A percentile compares a stretch with the other conserved stretches of the same genome.
These are phyloP conservation scores for Aspergillus indologenus DNA, from an alignment of 495 filamentous ascomycete species.

Conservation along the genomic window DNA sequence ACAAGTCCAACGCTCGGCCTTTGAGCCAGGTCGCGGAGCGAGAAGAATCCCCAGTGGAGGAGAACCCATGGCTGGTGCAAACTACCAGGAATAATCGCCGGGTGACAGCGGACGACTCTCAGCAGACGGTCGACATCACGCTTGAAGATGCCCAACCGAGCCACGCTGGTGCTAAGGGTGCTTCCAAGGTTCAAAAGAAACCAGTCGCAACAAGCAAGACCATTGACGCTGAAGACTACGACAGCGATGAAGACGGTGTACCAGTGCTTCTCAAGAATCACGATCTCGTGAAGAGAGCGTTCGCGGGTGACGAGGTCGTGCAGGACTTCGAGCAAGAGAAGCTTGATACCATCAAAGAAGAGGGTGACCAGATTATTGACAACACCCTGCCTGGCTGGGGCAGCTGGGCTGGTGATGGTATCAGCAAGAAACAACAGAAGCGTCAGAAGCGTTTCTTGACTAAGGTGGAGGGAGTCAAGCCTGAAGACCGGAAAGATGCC, in stretches of 20 bases:
- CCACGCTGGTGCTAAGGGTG: conserved; percentile 15
- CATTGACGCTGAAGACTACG: conserved; percentile 30
- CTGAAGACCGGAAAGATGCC: conserved; percentile 74
- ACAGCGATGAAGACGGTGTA: conserved; percentile 53
- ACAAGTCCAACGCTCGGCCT: conserved; percentile 21
- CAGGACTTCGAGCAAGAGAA: conserved; percentile 82
- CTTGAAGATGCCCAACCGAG: conserved; percentile 30
- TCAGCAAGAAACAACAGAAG: conserved; percentile 63
- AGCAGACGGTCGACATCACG: conserved; percentile 41
- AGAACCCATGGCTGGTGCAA: conserved; percentile 52
- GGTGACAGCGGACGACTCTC: conserved; percentile 27
- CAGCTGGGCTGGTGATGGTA: conserved; percentile 77
- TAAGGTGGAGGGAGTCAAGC: conserved; percentile 72
- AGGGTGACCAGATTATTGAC: conserved; percentile 82
- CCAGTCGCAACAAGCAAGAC: conserved; percentile 16
- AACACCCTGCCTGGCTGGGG: conserved; percentile 92
- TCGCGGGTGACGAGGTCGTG: conserved; percentile 87
- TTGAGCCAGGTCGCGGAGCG: conserved; percentile 21
- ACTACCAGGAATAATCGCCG: conserved; percentile 40
- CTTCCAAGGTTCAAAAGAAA: conserved; percentile 19
- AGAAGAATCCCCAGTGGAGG: conserved; percentile 27
- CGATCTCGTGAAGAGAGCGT: conserved; percentile 77
- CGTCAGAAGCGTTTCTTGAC: conserved; percentile 60
- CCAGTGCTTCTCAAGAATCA: conserved; percentile 72
- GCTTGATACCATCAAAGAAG: conserved; percentile 63